phyloP scores from a whole-genome alignment of 2,329 filamentous ascomycete genomes.

The Leptographium flavum region DNA sequence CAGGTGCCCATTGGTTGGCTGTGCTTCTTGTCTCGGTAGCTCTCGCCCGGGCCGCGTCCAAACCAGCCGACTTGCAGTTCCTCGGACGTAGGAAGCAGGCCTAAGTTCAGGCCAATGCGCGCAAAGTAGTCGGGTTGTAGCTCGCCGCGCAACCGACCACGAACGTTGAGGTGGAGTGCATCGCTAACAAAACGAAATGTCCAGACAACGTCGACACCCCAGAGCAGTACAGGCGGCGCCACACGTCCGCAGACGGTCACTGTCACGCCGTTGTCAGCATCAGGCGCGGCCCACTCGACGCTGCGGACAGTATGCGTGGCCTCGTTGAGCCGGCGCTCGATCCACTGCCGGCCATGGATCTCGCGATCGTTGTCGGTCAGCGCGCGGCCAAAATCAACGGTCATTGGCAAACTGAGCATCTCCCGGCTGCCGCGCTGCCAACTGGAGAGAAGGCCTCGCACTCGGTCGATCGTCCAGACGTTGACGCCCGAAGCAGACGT shows the following conservation, averaged over 20 bases:
- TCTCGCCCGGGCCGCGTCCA: constrained; percentile 51
- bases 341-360: not conserved
- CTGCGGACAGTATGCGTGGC: constrained; percentile 30
- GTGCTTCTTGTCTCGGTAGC: constrained; percentile 51
- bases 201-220: constrained; percentile 35
- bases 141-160: no score
- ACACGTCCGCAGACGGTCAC: constrained; percentile 37
- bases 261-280: no score
- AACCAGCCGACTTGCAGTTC: constrained; percentile 53
- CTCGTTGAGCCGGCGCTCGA: constrained; percentile 22
- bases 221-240: constrained; percentile 49
- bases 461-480: constrained; percentile 4
- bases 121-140: no score
- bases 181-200: constrained; percentile 47
- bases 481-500: constrained; percentile 5
- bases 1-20: constrained; percentile 44
- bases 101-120: no score
- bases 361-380: constrained; percentile 24
- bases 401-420: constrained; percentile 28
- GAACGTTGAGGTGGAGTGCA: no score
- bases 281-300: no score
- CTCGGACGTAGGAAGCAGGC: no score
- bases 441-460: not conserved
- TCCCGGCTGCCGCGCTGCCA: constrained; percentile 15
- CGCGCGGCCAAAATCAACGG: constrained; percentile 47